Evolutionary conservation across 2,329 filamentous ascomycete genomes (phyloP).

Genomic region (Calonectria henricotiae): DNA sequence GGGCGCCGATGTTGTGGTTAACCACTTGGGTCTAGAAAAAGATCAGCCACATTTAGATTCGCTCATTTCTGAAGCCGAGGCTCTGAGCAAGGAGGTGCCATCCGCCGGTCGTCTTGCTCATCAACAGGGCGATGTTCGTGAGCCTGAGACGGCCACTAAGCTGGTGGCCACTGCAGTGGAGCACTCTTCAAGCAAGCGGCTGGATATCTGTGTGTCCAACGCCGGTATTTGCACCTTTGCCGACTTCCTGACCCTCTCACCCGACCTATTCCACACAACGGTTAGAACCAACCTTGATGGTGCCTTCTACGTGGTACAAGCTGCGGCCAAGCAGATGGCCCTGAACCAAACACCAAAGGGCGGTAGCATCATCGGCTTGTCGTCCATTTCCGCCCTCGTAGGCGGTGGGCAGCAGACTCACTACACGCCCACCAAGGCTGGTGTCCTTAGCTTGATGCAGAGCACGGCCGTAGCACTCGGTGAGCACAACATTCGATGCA

Average conservation of each 20-base stretch:
- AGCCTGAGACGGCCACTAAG: constrained; percentile 78
- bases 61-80: constrained; percentile 68
- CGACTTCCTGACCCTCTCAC: constrained; percentile 84
- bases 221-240: constrained; percentile 91
- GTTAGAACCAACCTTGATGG: constrained; percentile 87
- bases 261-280: constrained; percentile 80
- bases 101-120: constrained; percentile 73
- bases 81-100: constrained; percentile 64
- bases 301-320: constrained; percentile 90
- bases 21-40: constrained; percentile 78
- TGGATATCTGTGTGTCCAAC: constrained; percentile 90
- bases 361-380: constrained; percentile 85
- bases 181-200: constrained; percentile 68
- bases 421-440: constrained; percentile 92
- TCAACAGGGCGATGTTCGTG: constrained; percentile 83
- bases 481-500: constrained; percentile 83
- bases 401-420: constrained; percentile 86
- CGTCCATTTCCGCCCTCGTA: constrained; percentile 82
- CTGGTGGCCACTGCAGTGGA: constrained; percentile 79
- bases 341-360: constrained; percentile 74
- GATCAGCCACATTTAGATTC: constrained; percentile 70
- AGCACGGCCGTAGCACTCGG: constrained; percentile 86
- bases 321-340: constrained; percentile 88
- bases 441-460: constrained; percentile 86
- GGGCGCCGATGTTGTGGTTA: constrained; percentile 85